Percentiles rank a stretch among this genome's conserved stretches.
These are phyloP conservation scores for Raddia distichophylla DNA, from an alignment of 176 grass and related monocot genomes.

Conservation along the genomic window DNA sequence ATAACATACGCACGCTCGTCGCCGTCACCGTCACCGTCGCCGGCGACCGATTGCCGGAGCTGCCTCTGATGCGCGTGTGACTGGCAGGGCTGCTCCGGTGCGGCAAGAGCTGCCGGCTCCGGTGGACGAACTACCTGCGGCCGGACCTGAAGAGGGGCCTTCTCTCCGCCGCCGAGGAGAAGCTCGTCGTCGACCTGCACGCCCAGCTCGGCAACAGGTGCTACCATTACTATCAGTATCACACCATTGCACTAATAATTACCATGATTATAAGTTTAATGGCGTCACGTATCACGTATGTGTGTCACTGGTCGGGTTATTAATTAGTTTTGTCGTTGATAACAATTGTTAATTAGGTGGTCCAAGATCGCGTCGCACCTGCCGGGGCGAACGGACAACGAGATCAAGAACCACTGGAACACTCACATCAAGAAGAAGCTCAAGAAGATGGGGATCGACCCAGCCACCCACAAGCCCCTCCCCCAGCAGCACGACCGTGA, in stretches of 20 bases:
- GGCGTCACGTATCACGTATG: neutral
- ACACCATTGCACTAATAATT: neutral
- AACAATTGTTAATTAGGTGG: conserved; percentile 45
- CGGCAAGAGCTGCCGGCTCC: conserved; percentile 69
- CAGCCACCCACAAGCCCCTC: conserved; percentile 68
- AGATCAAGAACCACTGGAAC: conserved; percentile 97
- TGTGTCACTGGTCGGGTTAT: neutral
- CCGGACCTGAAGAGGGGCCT: conserved; percentile 62
- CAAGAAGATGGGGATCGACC: conserved; percentile 80
- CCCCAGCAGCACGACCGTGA: neutral
- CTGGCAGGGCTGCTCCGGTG: conserved; percentile 63
- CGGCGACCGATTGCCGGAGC: too few relatives aligned
- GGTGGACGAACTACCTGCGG: conserved; percentile 71
- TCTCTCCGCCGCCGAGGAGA: conserved; percentile 63
- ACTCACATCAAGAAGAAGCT: conserved; percentile 92
- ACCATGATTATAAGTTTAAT: neutral
- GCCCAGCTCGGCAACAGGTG: conserved; percentile 69
- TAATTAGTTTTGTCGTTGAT: neutral
- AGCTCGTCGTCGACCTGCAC: conserved; percentile 59
- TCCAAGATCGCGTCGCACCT: conserved; percentile 68
- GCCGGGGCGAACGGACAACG: conserved; percentile 71
- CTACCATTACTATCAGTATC: neutral
- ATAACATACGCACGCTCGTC: too few relatives aligned
- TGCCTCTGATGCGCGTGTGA: neutral
- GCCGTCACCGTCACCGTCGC: too few relatives aligned